phyloP scores from a whole-genome alignment of 1,284 basidiomycete species.

The Xanthoconium separans region DNA sequence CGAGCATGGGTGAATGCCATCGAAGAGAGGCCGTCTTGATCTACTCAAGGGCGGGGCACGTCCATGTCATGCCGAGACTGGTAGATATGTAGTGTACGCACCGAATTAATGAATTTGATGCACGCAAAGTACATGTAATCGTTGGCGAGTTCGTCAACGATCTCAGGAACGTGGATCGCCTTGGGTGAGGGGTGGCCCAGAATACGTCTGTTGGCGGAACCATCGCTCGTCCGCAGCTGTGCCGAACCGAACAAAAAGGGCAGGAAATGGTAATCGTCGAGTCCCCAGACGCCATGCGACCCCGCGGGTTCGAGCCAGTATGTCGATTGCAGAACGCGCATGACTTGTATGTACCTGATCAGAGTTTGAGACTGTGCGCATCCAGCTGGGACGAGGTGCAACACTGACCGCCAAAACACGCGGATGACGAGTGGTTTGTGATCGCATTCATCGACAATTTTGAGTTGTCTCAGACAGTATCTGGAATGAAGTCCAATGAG shows the following conservation, averaged over 20 bases:
- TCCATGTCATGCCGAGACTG: too few relatives aligned
- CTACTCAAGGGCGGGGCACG: slow-evolving; percentile 37
- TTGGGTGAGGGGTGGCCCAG: slow-evolving; percentile 75
- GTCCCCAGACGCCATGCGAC: slow-evolving; percentile 97
- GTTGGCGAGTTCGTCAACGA: slow-evolving; percentile 90
- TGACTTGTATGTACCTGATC: slow-evolving; percentile 76
- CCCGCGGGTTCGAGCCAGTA: slow-evolving; percentile 99
- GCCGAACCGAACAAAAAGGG: slow-evolving; percentile 92
- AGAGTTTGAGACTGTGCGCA: not conserved
- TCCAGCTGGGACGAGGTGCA: not conserved
- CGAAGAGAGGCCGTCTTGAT: slow-evolving; percentile 94
- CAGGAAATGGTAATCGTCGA: slow-evolving; percentile 97
- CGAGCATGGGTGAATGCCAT: slow-evolving; percentile 99
- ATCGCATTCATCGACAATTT: slow-evolving; percentile 67
- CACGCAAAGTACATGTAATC: slow-evolving; percentile 98
- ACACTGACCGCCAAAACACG: slow-evolving; percentile 84
- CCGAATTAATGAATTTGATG: slow-evolving; percentile 74
- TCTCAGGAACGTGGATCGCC: slow-evolving; percentile 88
- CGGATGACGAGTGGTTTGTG: slow-evolving; percentile 77
- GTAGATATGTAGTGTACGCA: slow-evolving; percentile 37
- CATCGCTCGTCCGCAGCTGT: slow-evolving; percentile 28
- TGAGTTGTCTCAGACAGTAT: slow-evolving; percentile 78
- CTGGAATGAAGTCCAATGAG: slow-evolving; percentile 40
- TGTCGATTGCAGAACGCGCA: slow-evolving; percentile 88
- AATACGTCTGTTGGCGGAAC: slow-evolving; percentile 50